These are phyloP conservation scores for Epicoccum sorghinum DNA, from an alignment of 2,329 filamentous ascomycete genomes.

Conservation along the genomic window DNA sequence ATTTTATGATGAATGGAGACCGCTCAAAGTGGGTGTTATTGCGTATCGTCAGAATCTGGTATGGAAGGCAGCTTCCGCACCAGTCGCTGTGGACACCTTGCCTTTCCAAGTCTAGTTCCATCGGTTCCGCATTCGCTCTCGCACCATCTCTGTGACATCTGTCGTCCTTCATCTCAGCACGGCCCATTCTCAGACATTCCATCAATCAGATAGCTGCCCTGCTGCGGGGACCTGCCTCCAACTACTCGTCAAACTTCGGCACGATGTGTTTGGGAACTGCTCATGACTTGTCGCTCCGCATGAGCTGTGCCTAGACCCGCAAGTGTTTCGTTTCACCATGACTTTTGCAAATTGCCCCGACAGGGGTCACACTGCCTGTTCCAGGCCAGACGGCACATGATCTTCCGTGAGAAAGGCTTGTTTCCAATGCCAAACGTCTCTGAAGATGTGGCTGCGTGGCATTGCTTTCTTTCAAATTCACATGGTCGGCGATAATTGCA, in stretches of 20 bases:
- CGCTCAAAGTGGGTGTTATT: not conserved
- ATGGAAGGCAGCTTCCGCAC: not conserved
- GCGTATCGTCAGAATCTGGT: not conserved
- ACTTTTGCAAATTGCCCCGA: constrained; percentile 18
- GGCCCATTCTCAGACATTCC: constrained; percentile 16
- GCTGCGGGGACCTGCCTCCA: not conserved
- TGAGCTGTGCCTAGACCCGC: constrained; percentile 19
- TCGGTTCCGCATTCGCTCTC: not conserved
- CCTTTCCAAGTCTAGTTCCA: constrained; percentile 4
- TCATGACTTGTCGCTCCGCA: constrained; percentile 3
- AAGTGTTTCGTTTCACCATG: constrained; percentile 28
- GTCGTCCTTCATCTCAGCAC: not conserved
- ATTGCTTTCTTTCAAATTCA: not conserved
- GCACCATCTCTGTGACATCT: constrained; percentile 9
- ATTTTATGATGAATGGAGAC: not conserved
- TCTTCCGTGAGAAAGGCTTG: constrained; percentile 19
- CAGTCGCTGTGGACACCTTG: not conserved
- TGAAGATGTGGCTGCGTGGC: constrained; percentile 15
- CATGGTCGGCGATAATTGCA: not conserved
- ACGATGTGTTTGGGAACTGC: constrained; percentile 2
- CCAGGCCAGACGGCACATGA: constrained; percentile 14
- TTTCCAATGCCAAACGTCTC: not conserved
- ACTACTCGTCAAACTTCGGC: not conserved
- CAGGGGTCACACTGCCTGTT: constrained; percentile 15
- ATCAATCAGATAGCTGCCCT: constrained; percentile 23